Evolutionary conservation across 495 filamentous ascomycete genomes (phyloP).

Genomic region (Penicillium cinerascens): DNA sequence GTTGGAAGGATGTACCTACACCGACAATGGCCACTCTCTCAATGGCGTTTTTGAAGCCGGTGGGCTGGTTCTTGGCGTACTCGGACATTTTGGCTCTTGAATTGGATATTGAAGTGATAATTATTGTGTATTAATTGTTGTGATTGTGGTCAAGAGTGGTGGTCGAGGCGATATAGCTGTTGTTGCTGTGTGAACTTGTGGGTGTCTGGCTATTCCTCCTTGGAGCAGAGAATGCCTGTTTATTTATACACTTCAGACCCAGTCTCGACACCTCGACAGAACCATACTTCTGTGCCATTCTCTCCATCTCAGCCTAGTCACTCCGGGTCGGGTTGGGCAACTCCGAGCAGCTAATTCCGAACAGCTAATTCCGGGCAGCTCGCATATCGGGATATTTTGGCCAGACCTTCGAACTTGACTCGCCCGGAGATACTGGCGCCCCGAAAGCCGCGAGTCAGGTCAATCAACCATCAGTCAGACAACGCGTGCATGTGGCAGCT

Average conservation of each 20-base stretch:
- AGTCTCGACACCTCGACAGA: neutral
- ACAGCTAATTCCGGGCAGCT: neutral
- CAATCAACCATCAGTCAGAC: no score
- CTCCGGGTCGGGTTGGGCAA: no score
- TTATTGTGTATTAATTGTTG: neutral
- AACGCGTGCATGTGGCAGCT: no score
- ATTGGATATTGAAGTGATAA: no score
- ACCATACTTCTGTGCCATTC: neutral
- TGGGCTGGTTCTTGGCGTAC: slow-evolving; percentile 36
- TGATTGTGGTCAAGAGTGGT: neutral
- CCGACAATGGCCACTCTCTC: slow-evolving; percentile 49
- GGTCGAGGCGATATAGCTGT: neutral
- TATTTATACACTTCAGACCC: slow-evolving; percentile 16
- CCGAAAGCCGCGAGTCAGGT: no score
- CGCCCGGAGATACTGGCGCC: neutral
- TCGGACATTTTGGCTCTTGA: slow-evolving; percentile 13
- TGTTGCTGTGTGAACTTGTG: neutral
- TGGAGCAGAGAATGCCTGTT: slow-evolving; percentile 7
- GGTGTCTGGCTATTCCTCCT: neutral
- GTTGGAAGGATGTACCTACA: slow-evolving; percentile 25
- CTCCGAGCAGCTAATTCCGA: no score
- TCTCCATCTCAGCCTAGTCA: neutral
- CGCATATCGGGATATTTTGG: neutral
- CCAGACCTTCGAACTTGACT: slow-evolving; percentile 3
- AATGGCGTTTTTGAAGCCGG: slow-evolving; percentile 40